phyloP scores from a whole-genome alignment of 495 filamentous ascomycete species.

The Podospora didyma region DNA sequence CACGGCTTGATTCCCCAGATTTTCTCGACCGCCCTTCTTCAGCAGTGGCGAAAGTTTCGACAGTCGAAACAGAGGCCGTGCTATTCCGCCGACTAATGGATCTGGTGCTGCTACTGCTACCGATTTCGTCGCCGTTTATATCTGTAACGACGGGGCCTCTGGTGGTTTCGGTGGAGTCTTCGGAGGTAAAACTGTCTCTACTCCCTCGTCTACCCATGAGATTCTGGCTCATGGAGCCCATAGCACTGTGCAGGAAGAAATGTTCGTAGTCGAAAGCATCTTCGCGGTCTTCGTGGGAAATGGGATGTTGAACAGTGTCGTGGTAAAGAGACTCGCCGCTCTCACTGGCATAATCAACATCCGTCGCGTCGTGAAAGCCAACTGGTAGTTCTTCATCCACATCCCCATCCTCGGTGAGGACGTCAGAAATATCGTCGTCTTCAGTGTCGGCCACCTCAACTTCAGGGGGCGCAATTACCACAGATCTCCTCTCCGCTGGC shows the following conservation, averaged over 20 bases:
- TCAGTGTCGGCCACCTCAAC: constrained; percentile 1
- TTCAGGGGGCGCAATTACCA: background rate
- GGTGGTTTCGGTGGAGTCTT: constrained; percentile 74
- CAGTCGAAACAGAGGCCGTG: constrained; percentile 65
- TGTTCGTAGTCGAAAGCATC: constrained; percentile 98
- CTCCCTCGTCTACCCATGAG: constrained; percentile 47
- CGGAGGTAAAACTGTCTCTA: constrained; percentile 55
- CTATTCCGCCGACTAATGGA: constrained; percentile 49
- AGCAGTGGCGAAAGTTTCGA: constrained; percentile 81
- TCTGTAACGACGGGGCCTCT: constrained; percentile 37
- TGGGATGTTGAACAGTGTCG: constrained; percentile 47
- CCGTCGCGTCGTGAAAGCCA: constrained; percentile 24
- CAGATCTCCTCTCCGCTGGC: constrained; percentile 9
- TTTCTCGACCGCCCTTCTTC: constrained; percentile 54
- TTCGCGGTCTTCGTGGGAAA: constrained; percentile 85
- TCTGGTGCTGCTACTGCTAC: background rate
- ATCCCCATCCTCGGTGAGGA: constrained; percentile 35
- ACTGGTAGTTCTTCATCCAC: constrained; percentile 10
- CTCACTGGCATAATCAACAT: constrained; percentile 39
- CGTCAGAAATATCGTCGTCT: constrained; percentile 30
- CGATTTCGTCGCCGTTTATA: background rate
- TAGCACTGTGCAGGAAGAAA: constrained; percentile 86
- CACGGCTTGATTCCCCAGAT: constrained; percentile 15
- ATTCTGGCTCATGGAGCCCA: constrained; percentile 62
- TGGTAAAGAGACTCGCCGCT: constrained; percentile 55